Evolutionary conservation across 768 basidiomycete species (phyloP).

Genomic region (Pisolithus microcarpus): DNA sequence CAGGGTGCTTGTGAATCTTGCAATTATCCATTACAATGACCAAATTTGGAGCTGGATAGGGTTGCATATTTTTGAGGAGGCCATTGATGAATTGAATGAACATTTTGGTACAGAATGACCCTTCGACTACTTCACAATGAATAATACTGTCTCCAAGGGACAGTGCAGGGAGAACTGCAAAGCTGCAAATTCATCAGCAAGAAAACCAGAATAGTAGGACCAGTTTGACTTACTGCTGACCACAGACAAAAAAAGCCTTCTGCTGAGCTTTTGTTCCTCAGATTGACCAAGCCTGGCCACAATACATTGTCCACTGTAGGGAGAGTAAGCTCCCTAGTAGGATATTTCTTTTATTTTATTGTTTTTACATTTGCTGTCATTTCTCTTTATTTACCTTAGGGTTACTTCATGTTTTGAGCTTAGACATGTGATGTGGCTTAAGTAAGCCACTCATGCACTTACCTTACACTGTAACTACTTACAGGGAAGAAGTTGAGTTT

Average conservation of each 20-base stretch:
- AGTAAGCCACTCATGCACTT: no score
- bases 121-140: constrained; percentile 6
- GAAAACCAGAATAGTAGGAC: background rate
- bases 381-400: no score
- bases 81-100: no score
- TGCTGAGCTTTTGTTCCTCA: constrained; percentile 10
- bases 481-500: no score
- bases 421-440: no score
- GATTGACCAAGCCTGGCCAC: constrained; percentile 17
- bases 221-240: background rate
- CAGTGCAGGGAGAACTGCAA: background rate
- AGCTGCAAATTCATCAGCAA: background rate
- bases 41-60: constrained; percentile 28
- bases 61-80: no score
- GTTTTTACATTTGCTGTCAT: no score
- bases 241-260: constrained; percentile 14
- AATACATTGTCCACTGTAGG: constrained; percentile 15
- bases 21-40: constrained; percentile 37
- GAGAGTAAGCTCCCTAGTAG: no score
- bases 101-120: no score
- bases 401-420: no score
- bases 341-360: no score
- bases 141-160: background rate
- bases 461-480: no score
- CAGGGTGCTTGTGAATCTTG: constrained; percentile 25